Base-by-base conservation (phyloP, 192 early-diverging fungal species). In the Coemansia sp. region DNA sequence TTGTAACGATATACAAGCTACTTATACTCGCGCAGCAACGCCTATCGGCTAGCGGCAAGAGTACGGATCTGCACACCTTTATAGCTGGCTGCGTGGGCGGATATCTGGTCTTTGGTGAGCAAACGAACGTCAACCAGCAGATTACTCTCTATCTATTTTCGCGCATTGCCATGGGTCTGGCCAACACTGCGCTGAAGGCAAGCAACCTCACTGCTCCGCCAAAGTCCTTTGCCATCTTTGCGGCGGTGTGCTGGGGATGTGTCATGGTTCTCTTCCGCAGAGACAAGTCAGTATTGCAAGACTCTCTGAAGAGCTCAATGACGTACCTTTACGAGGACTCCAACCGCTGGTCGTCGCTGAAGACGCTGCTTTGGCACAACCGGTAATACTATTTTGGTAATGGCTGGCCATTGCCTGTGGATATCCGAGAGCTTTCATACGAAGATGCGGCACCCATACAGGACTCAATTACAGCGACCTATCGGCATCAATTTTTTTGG, bases 221-320 rank as follows among this genome's bases (percentile, higher is more conserved):
- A 30, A 84, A 91, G 60, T 88, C 94, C 3, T 98, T 93, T 86
- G 88, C 94, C 6, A 74, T 96, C 17, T 98, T 98, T 85, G 94
- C 95, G n/a, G 94, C 95, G 9, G 62, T 96, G 10, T 86, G 91
- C 32, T 98, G 97, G 97, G 97, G 95, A 6, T 82, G 89, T 30
- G 95, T 97, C 35, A 96, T 98, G 97, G 96, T 91, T 87, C 85
- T 95, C 61, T 98, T 98, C 89, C 84, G 90, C 59, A 87, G 96
- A 63, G 89, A 98, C 78, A 88, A 90, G 57, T 90, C 94, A 62
- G 87, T 89, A 9, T 87, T 98, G 52, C 95, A 97, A 79, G 87
- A 92, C 23, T 95, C 94, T n/a, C 86, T 98, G 38, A 91, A 91
- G 80, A 87, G 91, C 43, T 96, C 94, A 23, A 98, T 98, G 97